Evolutionary conservation across 108 stramenopile species (phyloP), one percentile per base, ranked within the genome.

Genomic region (Schizochytrium sp.): DNA sequence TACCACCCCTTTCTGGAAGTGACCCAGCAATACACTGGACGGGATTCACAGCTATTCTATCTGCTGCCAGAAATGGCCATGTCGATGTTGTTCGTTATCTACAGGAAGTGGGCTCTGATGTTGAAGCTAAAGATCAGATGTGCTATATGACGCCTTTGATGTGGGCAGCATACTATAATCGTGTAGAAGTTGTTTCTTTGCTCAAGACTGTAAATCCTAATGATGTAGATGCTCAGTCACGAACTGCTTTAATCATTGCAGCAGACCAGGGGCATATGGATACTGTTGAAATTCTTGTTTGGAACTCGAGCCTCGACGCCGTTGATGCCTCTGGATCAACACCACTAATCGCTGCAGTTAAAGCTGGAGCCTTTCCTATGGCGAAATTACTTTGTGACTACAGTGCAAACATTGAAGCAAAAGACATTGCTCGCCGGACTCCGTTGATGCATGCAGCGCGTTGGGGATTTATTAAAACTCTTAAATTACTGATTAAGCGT

Each of bases 401-500:
- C 28, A n/a, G 50, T 50, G 76, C 76, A 42, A 53, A 83, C n/a
- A 53, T 83, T 50, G 76, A 83, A 13, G 17, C 8, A 15, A 47
- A 55, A 28, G 76, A 83, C 47, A 55, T 55, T 55, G 53, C 28
- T 47, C 76, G 76, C 15, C 76, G 76, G 38, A 83, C 76, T 47
- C 76, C 76, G 45, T 40, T 83, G 28, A 83, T 83, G 76, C 76
- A 83, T 53, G 76, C 76, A 10, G 76, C 76, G 50, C 76, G 76
- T 50, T 83, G 76, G 76, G 76, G 76, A 8, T 55, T 55, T 28
- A 53, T 42, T n/a, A 83, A 83, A 53, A 83, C 53, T 7, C 28
- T 40, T 40, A 10, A 47, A 2, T 53, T 83, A 5, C 53, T 83
- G 7, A 83, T 83, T 12, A 53, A 83, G 10, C 76, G 76, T 7